phyloP scores from a whole-genome alignment of 257 asterid genomes.

The Solanum gracilifrons region DNA sequence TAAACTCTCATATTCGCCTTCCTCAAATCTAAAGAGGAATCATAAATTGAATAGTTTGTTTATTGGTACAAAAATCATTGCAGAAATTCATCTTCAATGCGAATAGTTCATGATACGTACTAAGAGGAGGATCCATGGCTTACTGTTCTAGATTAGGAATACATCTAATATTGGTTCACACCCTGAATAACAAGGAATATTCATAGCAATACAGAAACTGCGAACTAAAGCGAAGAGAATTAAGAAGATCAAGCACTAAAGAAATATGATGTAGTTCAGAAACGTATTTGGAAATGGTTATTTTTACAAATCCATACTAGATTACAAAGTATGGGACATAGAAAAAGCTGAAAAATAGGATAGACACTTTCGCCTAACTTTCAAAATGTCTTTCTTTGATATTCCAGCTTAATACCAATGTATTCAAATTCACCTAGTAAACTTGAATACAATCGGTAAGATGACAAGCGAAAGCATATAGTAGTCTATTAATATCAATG shows the following conservation, averaged over 20 bases:
- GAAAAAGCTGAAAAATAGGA: not conserved
- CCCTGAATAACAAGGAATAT: constrained; percentile 27
- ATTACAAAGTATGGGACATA: not conserved
- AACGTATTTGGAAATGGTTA: not conserved
- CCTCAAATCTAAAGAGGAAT: not conserved
- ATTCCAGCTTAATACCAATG: not conserved
- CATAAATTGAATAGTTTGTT: not conserved
- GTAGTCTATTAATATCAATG: not conserved
- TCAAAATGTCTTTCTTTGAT: no score
- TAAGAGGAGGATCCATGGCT: constrained; percentile 5
- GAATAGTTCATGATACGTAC: not conserved
- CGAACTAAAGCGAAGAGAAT: not conserved
- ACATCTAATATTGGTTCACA: constrained; percentile 94
- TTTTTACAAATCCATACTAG: not conserved
- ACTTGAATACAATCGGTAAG: not conserved
- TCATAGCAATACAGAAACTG: not conserved
- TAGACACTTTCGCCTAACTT: not conserved
- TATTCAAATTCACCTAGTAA: not conserved
- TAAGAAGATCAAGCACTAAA: not conserved
- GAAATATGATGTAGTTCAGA: not conserved
- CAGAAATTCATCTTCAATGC: not conserved
- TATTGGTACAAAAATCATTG: not conserved
- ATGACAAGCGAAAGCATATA: not conserved
- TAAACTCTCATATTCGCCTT: not conserved
- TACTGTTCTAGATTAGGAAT: constrained; percentile 89